Evolutionary conservation across 2,329 filamentous ascomycete genomes (phyloP), one percentile per base, ranked within the genome.

Genomic region (Diaporthe citrichinensis): DNA sequence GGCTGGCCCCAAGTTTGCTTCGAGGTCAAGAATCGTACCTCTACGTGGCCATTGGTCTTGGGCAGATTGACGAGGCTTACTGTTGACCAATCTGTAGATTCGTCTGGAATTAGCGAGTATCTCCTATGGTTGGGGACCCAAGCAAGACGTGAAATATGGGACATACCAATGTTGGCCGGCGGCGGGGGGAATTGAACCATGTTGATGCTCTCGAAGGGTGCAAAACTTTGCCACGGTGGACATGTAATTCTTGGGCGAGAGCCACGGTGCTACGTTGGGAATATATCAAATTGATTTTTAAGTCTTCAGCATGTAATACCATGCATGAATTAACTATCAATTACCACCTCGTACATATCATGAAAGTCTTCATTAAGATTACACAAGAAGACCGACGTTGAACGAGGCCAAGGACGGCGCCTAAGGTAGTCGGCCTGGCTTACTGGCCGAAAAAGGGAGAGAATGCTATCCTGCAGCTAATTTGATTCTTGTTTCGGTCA

Each of bases 131-230:
- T 31, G 31, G 31, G 31, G 31, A 55, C 10, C 23, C 23, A 28
- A 9, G 51, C 8, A 55, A n/a, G 51, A 55, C 9, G 51, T 4
- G 23, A n/a, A 3, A 25, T 55, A 55, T 55, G 8, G 17, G 51
- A 55, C 51, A 55, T 55, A 55, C 51, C 51, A 55, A 55, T 55
- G 51, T 55, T 55, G 51, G 51, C 51, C 10, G 51, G 51, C 23
- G 23, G 23, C 23, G 51, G 51, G 51, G 51, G 51, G 23, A 55
- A 55, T 23, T 10, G 51, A 25, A 28, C 51, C 51, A 55, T 55
- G 25, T 17, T 55, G 51, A 17, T 44, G 41, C 10, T 55, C 51
- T 23, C 10, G 23, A 55, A 4, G 51, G 51, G 25, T 55, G 10
- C 51, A 9, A 55, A 10, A 17, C 41, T 44, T 44, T 12, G 41